Conservation (phyloP, 2,329 filamentous ascomycete species). For the Neurospora sp. region DNA sequence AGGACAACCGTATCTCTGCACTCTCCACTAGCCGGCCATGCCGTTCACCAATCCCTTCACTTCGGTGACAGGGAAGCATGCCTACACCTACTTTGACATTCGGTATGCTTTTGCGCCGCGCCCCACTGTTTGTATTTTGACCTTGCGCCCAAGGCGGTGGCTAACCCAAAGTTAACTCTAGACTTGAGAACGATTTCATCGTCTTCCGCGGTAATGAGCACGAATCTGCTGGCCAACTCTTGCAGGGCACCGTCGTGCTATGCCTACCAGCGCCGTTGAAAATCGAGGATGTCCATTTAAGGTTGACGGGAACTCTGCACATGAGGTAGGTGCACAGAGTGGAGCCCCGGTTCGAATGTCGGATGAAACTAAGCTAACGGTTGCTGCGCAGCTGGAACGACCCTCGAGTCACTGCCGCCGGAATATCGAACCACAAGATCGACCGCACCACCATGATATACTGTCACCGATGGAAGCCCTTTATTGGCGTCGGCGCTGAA, state of each 20-base stretch:
- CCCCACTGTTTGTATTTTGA: not conserved
- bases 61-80: constrained; percentile 39
- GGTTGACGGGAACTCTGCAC: constrained; percentile 60
- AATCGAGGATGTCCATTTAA: constrained; percentile 64
- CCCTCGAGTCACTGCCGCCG: constrained; percentile 43
- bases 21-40: constrained; percentile 28
- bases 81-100: constrained; percentile 48
- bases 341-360: constrained; percentile 10
- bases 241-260: constrained; percentile 65
- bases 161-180: constrained; percentile 24
- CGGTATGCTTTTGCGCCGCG: constrained; percentile 31
- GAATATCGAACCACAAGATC: constrained; percentile 48
- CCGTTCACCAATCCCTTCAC: constrained; percentile 48
- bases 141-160: not conserved
- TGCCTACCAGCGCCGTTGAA: constrained; percentile 61
- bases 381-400: constrained; percentile 37
- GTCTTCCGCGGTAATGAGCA: constrained; percentile 67
- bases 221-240: constrained; percentile 64
- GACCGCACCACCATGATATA: constrained; percentile 52
- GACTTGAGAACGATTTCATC: constrained; percentile 69
- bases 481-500: constrained; percentile 36
- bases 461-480: constrained; percentile 59
- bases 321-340: constrained; percentile 46
- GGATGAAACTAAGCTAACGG: constrained; percentile 13
- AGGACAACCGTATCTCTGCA: not conserved